Evolutionary conservation across 495 filamentous ascomycete genomes (phyloP).

Genomic region (Trypethelium eluteriae): DNA sequence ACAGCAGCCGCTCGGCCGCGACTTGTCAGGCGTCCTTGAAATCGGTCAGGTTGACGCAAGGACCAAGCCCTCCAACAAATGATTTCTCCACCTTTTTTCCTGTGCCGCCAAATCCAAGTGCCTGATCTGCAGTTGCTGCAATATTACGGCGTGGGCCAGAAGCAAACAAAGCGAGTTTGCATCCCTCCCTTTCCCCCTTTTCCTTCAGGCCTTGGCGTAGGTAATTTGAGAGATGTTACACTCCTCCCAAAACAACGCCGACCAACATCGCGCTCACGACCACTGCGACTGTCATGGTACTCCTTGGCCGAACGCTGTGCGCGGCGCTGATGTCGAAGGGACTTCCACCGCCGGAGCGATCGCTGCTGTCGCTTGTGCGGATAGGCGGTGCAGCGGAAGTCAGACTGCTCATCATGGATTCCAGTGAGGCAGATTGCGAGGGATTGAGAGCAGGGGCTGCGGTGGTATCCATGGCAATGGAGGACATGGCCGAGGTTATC

Average conservation of each 20-base stretch:
- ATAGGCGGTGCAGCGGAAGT: constrained; percentile 3
- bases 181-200: too few species aligned
- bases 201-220: too few species aligned
- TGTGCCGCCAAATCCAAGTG: too few species aligned
- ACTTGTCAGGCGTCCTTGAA: too few species aligned
- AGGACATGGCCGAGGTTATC: neutral
- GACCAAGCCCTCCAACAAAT: too few species aligned
- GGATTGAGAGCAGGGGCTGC: constrained; percentile 1
- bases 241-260: neutral
- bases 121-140: too few species aligned
- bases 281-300: neutral
- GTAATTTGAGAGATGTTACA: neutral
- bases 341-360: constrained; percentile 4
- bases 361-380: constrained; percentile 8
- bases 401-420: constrained; percentile 7
- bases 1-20: too few species aligned
- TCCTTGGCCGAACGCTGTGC: neutral
- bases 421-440: neutral
- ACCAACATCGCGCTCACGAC: neutral
- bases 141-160: too few species aligned
- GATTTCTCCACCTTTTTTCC: too few species aligned
- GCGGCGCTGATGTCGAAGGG: neutral
- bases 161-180: too few species aligned
- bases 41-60: too few species aligned
- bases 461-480: constrained; percentile 11